Evolutionary conservation across 495 filamentous ascomycete genomes (phyloP), one percentile per base, ranked within the genome.

Genomic region (Cercophora newfieldiana): DNA sequence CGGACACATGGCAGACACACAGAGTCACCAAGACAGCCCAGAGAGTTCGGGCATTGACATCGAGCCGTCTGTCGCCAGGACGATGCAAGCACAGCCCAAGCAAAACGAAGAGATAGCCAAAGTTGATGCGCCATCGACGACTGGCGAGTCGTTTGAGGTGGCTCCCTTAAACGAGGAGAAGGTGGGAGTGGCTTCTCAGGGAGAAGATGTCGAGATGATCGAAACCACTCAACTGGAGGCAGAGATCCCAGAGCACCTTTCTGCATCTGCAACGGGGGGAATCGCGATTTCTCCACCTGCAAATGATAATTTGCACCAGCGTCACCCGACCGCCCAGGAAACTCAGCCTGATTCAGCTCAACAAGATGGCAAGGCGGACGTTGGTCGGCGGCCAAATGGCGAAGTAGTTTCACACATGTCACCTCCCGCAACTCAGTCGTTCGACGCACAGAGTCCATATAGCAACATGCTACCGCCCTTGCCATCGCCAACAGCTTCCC

Each of bases 161-260:
- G 37, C n/a, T n/a, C n/a, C n/a, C n/a, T n/a, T n/a, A n/a, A n/a
- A n/a, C n/a, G n/a, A n/a, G n/a, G n/a, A n/a, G n/a, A n/a, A n/a
- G n/a, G n/a, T n/a, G n/a, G n/a, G n/a, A n/a, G n/a, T n/a, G n/a
- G n/a, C n/a, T n/a, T n/a, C n/a, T n/a, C n/a, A 22, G 2, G 50
- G 22, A 2, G 55, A 33, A 22, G 64, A 66, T 47, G 14, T 26
- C 21, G 62, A 65, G 14, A 65, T 68, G 66, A 21, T 29, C 14
- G 66, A 65, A n/a, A 16, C 29, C 50, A 28, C 56, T 55, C 24
- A 26, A 19, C 16, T 28, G 37, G 33, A 21, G 29, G 21, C 37
- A 21, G 50, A 30, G 19, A 50, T 19, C 25, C 50, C 55, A 37
- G n/a, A 63, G 19, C 26, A n/a, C 28, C 14, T 18, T 6, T 8